Evolutionary conservation across 2,329 filamentous ascomycete genomes (phyloP).

Genomic region (Aciculosporium take): DNA sequence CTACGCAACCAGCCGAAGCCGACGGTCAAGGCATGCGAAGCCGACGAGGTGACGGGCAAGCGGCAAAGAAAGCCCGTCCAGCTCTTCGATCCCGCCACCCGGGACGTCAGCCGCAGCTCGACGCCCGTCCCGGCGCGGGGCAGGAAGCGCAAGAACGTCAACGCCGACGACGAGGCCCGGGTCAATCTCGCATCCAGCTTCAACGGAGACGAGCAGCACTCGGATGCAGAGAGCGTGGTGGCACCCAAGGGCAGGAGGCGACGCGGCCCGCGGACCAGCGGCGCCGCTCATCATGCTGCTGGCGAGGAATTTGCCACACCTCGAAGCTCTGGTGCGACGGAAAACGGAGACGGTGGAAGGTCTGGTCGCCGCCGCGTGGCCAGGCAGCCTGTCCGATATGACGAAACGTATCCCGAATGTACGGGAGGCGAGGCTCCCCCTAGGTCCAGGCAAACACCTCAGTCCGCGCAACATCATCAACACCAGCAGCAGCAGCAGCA

Average conservation of each 20-base stretch:
- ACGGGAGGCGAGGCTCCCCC: slow-evolving; percentile 10
- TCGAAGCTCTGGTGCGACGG: slow-evolving; percentile 6
- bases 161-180: slow-evolving; percentile 15
- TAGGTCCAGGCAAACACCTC: slow-evolving; percentile 11
- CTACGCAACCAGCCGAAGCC: slow-evolving; percentile 43
- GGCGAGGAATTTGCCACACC: slow-evolving; percentile 13
- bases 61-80: slow-evolving; percentile 38
- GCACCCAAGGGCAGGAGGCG: slow-evolving; percentile 17
- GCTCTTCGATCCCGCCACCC: slow-evolving; percentile 35
- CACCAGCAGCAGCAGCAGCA: neutral
- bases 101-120: slow-evolving; percentile 35
- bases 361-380: slow-evolving; percentile 9
- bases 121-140: slow-evolving; percentile 28
- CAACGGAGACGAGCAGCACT: slow-evolving; percentile 18
- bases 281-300: slow-evolving; percentile 10
- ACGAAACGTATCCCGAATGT: slow-evolving; percentile 5
- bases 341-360: slow-evolving; percentile 4
- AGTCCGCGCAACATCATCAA: neutral
- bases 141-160: slow-evolving; percentile 19
- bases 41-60: slow-evolving; percentile 36
- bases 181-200: slow-evolving; percentile 17
- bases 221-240: slow-evolving; percentile 16
- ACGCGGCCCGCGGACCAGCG: slow-evolving; percentile 16
- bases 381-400: slow-evolving; percentile 5
- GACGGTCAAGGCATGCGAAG: slow-evolving; percentile 44